Evolutionary conservation across 352 stramenopile species (phyloP).

Genomic region (Phytophthora syringae): DNA sequence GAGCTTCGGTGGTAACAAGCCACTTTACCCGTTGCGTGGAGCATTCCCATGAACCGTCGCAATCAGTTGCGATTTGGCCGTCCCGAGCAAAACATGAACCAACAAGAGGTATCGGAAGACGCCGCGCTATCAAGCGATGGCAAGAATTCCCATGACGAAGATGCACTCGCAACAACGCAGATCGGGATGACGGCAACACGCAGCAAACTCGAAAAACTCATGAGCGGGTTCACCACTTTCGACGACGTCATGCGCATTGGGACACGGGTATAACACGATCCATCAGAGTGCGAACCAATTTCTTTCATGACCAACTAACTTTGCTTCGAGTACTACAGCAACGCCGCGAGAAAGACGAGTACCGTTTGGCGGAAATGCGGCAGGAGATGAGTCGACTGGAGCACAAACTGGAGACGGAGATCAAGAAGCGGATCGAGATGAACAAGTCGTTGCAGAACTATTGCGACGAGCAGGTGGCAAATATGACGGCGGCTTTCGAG

Average conservation of each 20-base stretch:
- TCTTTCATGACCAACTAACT: neutral
- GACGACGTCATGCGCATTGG: constrained; percentile 89
- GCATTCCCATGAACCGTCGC: constrained; percentile 42
- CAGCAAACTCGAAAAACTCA: constrained; percentile 85
- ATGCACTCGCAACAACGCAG: constrained; percentile 28
- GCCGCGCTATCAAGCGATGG: neutral
- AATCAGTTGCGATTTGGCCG: constrained; percentile 15
- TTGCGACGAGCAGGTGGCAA: constrained; percentile 88
- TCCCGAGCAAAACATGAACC: constrained; percentile 18
- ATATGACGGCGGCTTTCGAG: constrained; percentile 87
- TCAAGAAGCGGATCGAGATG: constrained; percentile 94
- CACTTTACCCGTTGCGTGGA: too few relatives aligned
- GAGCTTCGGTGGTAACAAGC: too few relatives aligned
- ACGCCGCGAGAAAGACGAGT: constrained; percentile 94
- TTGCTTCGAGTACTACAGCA: constrained; percentile 49
- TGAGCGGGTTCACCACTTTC: constrained; percentile 86
- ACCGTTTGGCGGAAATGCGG: constrained; percentile 92
- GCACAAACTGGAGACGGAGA: constrained; percentile 92
- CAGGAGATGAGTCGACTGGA: constrained; percentile 93
- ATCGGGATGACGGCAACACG: constrained; percentile 79
- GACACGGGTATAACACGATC: constrained; percentile 62
- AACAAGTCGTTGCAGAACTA: constrained; percentile 93
- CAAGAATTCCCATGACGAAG: constrained; percentile 18
- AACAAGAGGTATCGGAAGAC: constrained; percentile 12
- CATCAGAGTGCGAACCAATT: neutral